Percentiles rank a stretch among this genome's conserved stretches.
Evolutionary conservation across 2,329 filamentous ascomycete genomes (phyloP).

Genomic region (Xylariaceae sp.): DNA sequence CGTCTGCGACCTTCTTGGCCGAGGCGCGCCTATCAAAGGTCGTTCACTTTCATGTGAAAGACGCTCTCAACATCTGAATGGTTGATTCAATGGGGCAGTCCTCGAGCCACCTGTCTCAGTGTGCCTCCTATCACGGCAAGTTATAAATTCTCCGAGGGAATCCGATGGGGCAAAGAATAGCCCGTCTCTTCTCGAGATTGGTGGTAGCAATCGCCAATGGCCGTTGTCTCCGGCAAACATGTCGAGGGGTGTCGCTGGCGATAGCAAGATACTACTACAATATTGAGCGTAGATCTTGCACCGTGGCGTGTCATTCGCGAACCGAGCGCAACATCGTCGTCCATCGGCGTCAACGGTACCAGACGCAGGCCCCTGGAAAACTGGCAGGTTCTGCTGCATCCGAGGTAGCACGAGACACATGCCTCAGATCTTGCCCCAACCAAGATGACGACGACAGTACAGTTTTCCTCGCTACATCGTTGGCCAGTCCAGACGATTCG

Average conservation of each 20-base stretch:
- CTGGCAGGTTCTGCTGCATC: neutral
- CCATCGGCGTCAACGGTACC: neutral
- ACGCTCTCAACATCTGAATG: neutral
- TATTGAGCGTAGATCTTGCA: neutral
- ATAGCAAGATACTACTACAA: neutral
- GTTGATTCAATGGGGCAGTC: neutral
- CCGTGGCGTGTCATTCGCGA: neutral
- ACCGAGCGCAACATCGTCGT: neutral
- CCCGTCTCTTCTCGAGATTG: no score
- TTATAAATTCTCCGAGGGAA: no score
- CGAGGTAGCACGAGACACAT: neutral
- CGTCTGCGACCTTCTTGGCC: neutral
- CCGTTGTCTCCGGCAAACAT: neutral
- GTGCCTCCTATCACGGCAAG: neutral
- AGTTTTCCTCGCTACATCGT: neutral
- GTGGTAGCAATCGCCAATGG: no score
- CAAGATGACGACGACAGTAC: neutral
- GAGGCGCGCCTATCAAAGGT: neutral
- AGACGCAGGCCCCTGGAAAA: neutral
- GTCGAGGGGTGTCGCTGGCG: neutral
- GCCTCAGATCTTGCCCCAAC: neutral
- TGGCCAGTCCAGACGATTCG: neutral
- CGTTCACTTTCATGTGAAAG: neutral
- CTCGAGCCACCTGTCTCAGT: neutral
- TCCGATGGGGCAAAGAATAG: no score